phyloP scores from a whole-genome alignment of 2,329 filamentous ascomycete species.

The Orbilia brochopaga region DNA sequence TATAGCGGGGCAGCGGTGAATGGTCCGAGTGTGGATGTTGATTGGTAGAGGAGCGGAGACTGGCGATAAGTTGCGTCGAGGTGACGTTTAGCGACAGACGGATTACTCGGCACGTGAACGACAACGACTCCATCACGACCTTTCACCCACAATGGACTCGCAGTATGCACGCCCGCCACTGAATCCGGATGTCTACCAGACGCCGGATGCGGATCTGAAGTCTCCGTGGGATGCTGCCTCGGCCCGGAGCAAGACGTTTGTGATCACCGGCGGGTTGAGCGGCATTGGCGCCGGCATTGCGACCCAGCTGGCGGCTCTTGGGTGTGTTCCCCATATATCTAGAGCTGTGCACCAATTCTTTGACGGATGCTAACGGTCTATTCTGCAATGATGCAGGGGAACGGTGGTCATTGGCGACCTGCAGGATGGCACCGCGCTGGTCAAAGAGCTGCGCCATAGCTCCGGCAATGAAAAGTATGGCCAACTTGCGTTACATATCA shows the following conservation, averaged over 20 bases:
- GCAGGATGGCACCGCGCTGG: conserved; percentile 65
- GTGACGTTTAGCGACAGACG: neutral
- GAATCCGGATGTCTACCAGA: conserved; percentile 56
- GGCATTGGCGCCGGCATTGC: conserved; percentile 67
- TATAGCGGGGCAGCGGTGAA: no score
- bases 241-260: conserved; percentile 65
- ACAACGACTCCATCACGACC: neutral
- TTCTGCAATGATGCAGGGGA: conserved; percentile 57
- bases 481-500: no score
- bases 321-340: conserved; percentile 55
- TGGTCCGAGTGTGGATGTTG: no score
- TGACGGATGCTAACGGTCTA: neutral
- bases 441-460: conserved; percentile 62
- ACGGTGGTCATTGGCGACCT: conserved; percentile 70
- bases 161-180: conserved; percentile 38
- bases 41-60: no score
- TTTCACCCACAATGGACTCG: conserved; percentile 33
- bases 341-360: no score
- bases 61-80: neutral
- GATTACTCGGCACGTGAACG: no score
- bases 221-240: conserved; percentile 60
- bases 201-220: conserved; percentile 61
- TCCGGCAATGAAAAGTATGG: conserved; percentile 58
- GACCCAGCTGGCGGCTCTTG: conserved; percentile 64
- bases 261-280: conserved; percentile 70